Conservation (phyloP, 139 green algal genomes). For the Chlorella vulgaris region DNA sequence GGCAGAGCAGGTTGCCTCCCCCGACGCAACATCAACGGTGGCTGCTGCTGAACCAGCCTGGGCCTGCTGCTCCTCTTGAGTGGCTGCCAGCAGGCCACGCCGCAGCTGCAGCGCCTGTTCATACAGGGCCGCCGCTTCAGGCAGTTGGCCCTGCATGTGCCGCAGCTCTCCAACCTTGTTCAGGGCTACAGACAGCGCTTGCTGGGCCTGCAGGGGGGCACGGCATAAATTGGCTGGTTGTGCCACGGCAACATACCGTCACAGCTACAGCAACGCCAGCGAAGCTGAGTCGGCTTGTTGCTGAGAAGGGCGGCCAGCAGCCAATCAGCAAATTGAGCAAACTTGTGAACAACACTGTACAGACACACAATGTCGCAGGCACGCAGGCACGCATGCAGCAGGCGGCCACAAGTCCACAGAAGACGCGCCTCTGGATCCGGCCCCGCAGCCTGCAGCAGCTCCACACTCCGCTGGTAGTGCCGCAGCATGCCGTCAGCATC, state of each 20-base stretch:
- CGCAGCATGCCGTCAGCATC: slow-evolving; percentile 13
- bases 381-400: no score
- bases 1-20: not conserved
- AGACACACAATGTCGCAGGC: no score
- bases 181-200: slow-evolving; percentile 37
- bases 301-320: no score
- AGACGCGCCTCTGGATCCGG: slow-evolving; percentile 7
- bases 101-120: slow-evolving; percentile 25
- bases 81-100: slow-evolving; percentile 13
- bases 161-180: slow-evolving; percentile 47
- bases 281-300: no score
- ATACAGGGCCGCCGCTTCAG: slow-evolving; percentile 18
- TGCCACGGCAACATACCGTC: no score
- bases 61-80: not conserved
- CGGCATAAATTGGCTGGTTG: not conserved
- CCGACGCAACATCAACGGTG: no score
- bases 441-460: slow-evolving; percentile 4
- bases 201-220: slow-evolving; percentile 8
- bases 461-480: slow-evolving; percentile 26
- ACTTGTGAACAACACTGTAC: not conserved
- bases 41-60: not conserved
- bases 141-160: slow-evolving; percentile 36
- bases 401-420: not conserved
- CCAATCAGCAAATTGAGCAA: not conserved
- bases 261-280: no score